These are phyloP conservation scores for Lathyrus tuberosus DNA, from an alignment of 306 rosid species.

Conservation along the genomic window DNA sequence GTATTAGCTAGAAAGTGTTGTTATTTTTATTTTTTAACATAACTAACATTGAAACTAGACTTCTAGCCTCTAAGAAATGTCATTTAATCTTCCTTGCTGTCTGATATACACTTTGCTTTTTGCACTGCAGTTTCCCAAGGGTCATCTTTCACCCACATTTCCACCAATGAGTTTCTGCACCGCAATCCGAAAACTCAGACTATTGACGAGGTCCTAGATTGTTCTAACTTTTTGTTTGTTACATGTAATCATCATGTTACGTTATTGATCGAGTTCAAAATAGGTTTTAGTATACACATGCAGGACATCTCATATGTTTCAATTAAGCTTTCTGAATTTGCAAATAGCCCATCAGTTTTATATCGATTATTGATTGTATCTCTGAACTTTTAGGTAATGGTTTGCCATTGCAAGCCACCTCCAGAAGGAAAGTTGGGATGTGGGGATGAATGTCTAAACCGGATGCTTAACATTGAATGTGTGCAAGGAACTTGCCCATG, in stretches of 20 bases:
- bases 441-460: conserved; percentile 93
- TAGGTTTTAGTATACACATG: conserved; percentile 26
- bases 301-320: background rate
- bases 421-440: conserved; percentile 73
- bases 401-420: conserved; percentile 81
- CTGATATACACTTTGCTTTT: conserved; percentile 38
- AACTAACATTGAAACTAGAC: conserved; percentile 27
- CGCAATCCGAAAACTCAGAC: conserved; percentile 84
- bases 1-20: conserved; percentile 19
- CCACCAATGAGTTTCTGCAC: conserved; percentile 82
- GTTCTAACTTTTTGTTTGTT: conserved; percentile 35
- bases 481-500: conserved; percentile 93
- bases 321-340: conserved; percentile 19
- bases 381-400: conserved; percentile 73
- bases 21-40: background rate
- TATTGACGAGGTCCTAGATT: conserved; percentile 77
- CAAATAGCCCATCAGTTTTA: conserved; percentile 12
- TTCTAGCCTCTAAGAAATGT: conserved; percentile 19
- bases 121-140: conserved; percentile 66
- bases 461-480: conserved; percentile 93
- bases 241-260: conserved; percentile 28
- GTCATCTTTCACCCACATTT: conserved; percentile 64
- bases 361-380: conserved; percentile 32
- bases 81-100: conserved; percentile 24
- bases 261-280: conserved; percentile 32